Evolutionary conservation across 2,329 filamentous ascomycete species (phyloP).

Genomic region (Nectriaceae sp.): DNA sequence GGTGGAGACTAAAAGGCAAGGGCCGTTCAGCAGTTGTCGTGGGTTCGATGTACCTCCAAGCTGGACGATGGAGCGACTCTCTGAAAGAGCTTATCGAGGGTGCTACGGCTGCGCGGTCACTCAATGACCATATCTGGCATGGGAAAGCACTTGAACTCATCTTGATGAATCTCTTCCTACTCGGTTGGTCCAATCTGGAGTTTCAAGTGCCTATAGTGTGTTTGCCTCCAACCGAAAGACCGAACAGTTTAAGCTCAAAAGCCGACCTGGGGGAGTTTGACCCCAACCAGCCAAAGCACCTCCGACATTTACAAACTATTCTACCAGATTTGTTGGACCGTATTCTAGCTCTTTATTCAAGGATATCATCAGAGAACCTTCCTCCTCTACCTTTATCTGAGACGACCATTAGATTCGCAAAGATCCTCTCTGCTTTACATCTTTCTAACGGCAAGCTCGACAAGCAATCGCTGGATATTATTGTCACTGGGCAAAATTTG

Average conservation of each 20-base stretch:
- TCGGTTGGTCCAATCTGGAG: conserved; percentile 81
- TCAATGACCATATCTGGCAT: conserved; percentile 96
- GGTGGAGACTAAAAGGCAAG: conserved; percentile 78
- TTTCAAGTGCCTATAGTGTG: conserved; percentile 72
- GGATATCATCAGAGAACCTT: conserved; percentile 69
- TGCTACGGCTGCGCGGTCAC: conserved; percentile 72
- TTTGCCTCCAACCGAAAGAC: conserved; percentile 50
- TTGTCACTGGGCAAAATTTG: conserved; percentile 63
- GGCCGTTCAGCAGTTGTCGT: conserved; percentile 77
- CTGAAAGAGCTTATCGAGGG: conserved; percentile 81
- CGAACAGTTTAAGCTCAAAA: conserved; percentile 36
- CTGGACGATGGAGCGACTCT: conserved; percentile 88
- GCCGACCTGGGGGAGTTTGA: conserved; percentile 35
- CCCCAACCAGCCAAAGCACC: conserved; percentile 50
- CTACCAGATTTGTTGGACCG: conserved; percentile 76
- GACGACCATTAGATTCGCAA: conserved; percentile 71
- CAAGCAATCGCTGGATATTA: conserved; percentile 60
- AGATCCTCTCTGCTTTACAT: conserved; percentile 68
- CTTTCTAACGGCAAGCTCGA: conserved; percentile 64
- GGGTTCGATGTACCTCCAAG: conserved; percentile 83
- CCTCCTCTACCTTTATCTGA: conserved; percentile 74
- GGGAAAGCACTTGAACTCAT: conserved; percentile 92
- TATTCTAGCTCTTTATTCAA: conserved; percentile 72
- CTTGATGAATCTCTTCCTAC: conserved; percentile 76
- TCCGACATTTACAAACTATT: conserved; percentile 57